Conservation (phyloP, 495 filamentous ascomycete genomes). For the Alectoria sarmentosa region DNA sequence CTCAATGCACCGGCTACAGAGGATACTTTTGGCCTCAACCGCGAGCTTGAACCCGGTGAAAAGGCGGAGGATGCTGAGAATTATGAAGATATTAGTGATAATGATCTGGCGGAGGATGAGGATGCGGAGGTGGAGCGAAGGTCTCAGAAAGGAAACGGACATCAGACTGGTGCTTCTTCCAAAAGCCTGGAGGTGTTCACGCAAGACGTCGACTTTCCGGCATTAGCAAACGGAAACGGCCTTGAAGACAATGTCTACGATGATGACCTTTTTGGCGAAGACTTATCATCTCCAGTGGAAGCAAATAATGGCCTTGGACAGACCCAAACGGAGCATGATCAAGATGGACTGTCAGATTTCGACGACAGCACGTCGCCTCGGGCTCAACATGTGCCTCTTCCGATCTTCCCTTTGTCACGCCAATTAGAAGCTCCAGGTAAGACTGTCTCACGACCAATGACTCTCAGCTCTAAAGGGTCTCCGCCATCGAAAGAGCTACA, state of each 20-base stretch:
- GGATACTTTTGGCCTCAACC: conserved; percentile 37
- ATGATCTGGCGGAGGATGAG: conserved; percentile 64
- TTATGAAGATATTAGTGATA: conserved; percentile 77
- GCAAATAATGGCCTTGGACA: conserved; percentile 29
- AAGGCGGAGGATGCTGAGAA: conserved; percentile 79
- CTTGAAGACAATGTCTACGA: conserved; percentile 51
- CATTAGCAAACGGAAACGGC: conserved; percentile 20
- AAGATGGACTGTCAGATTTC: conserved; percentile 37
- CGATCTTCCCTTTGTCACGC: not conserved
- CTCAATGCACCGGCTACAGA: conserved; percentile 23
- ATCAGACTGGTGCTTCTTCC: conserved; percentile 18
- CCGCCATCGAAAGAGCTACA: conserved; percentile 28
- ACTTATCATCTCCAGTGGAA: conserved; percentile 41
- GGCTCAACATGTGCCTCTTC: not conserved
- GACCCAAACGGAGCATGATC: conserved; percentile 30
- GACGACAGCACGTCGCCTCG: conserved; percentile 3
- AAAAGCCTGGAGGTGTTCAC: conserved; percentile 16
- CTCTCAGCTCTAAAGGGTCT: conserved; percentile 3
- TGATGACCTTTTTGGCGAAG: conserved; percentile 38
- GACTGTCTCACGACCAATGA: not conserved
- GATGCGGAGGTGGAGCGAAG: conserved; percentile 31
- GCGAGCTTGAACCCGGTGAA: conserved; percentile 54
- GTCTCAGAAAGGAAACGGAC: conserved; percentile 13
- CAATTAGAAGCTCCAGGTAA: not conserved
- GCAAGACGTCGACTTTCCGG: conserved; percentile 9